Percentiles rank a stretch among this genome's conserved stretches.
phyloP scores from a whole-genome alignment of 2,329 filamentous ascomycete species.

The Dothiorella sarmentorum region DNA sequence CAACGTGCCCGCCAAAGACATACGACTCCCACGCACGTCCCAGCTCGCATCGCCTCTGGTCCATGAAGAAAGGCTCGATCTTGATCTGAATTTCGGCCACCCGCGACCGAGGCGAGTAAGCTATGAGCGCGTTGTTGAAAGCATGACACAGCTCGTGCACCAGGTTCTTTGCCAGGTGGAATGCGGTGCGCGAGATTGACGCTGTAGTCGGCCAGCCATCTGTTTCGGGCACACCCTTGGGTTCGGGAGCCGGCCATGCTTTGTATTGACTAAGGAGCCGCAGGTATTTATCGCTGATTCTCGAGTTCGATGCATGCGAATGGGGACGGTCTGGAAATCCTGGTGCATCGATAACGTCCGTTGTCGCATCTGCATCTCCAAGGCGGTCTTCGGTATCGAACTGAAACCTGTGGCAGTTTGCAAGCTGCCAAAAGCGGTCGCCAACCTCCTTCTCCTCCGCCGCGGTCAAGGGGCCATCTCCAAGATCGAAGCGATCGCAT shows the following conservation, averaged over 20 bases:
- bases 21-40: slow-evolving; percentile 17
- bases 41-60: slow-evolving; percentile 13
- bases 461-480: not conserved
- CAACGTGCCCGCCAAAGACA: slow-evolving; percentile 12
- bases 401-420: not conserved
- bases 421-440: not conserved
- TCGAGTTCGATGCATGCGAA: not conserved
- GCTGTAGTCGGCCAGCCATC: not conserved
- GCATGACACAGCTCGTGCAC: slow-evolving; percentile 18
- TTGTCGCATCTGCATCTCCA: slow-evolving; percentile 9
- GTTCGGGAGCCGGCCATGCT: not conserved
- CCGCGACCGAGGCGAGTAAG: not conserved
- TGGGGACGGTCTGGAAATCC: not conserved
- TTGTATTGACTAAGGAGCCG: not conserved
- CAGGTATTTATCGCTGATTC: slow-evolving; percentile 7
- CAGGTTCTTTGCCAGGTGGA: slow-evolving; percentile 19
- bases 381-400: not conserved
- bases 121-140: slow-evolving; percentile 5
- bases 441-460: not conserved
- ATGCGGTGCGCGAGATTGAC: slow-evolving; percentile 5
- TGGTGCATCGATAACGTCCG: not conserved
- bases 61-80: slow-evolving; percentile 19
- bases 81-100: not conserved
- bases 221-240: not conserved
- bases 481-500: not conserved